Percentiles rank a stretch among this genome's conserved stretches.
These are phyloP conservation scores for Lasiodiplodia theobromae DNA, from an alignment of 2,329 filamentous ascomycete genomes.

Conservation along the genomic window DNA sequence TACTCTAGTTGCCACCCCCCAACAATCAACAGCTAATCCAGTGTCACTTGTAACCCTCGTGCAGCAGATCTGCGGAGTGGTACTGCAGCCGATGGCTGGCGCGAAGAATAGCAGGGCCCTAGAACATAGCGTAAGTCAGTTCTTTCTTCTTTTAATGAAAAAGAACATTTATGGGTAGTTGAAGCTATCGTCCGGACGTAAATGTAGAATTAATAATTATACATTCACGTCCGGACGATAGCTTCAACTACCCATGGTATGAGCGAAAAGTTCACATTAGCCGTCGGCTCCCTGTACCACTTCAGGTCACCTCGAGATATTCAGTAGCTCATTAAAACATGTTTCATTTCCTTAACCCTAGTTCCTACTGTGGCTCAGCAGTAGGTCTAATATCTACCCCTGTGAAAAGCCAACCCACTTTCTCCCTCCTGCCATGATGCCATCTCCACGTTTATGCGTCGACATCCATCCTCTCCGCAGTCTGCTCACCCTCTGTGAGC, in stretches of 20 bases:
- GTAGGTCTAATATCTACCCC: constrained; percentile 4
- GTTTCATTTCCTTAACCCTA: constrained; percentile 10
- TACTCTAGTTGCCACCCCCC: background rate
- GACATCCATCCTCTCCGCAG: constrained; percentile 71
- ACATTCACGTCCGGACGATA: too few species aligned
- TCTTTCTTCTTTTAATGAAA: background rate
- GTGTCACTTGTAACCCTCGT: background rate
- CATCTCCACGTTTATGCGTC: constrained; percentile 48
- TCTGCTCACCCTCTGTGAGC: constrained; percentile 69
- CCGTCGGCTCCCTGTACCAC: too few species aligned
- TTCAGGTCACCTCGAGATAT: background rate
- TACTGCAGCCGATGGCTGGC: too few species aligned
- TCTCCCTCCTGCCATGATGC: background rate
- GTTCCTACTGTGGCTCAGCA: background rate
- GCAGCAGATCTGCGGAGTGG: background rate
- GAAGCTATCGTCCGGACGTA: too few species aligned
- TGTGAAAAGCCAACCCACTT: background rate
- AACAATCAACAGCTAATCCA: background rate
- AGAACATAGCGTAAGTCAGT: background rate
- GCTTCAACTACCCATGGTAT: too few species aligned
- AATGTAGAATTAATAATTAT: too few species aligned
- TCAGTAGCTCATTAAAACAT: constrained; percentile 13
- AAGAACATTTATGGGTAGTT: too few species aligned
- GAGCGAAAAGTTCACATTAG: too few species aligned
- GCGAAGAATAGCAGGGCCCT: too few species aligned